phyloP scores from a whole-genome alignment of 73 alveolate species.

The Paraurostyla sp. region DNA sequence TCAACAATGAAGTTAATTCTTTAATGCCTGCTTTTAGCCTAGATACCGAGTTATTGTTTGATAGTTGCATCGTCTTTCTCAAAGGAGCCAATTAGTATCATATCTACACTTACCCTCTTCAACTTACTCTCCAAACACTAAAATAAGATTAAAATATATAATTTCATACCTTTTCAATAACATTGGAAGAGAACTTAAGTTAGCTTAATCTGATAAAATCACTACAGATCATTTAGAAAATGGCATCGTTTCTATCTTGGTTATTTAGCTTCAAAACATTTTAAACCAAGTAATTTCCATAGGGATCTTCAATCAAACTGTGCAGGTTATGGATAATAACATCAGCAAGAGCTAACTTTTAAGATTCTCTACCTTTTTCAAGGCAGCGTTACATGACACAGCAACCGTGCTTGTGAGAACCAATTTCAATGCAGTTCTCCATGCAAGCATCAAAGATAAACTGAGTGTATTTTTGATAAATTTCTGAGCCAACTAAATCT shows the following conservation, averaged over 20 bases:
- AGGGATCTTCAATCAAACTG: slow-evolving; percentile 78
- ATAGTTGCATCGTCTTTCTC: slow-evolving; percentile 13
- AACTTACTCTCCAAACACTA: slow-evolving; percentile 45
- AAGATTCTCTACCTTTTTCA: slow-evolving; percentile 71
- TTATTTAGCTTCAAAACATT: slow-evolving; percentile 63
- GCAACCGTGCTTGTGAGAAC: slow-evolving; percentile 93
- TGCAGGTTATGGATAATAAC: slow-evolving; percentile 68
- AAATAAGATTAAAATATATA: not conserved
- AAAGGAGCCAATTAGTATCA: not conserved
- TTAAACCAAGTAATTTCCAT: slow-evolving; percentile 91
- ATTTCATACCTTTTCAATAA: slow-evolving; percentile 64
- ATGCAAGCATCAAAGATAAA: slow-evolving; percentile 81
- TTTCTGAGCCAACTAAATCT: slow-evolving; percentile 32
- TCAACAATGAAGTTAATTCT: slow-evolving; percentile 22
- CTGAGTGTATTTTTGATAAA: not conserved
- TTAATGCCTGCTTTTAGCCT: not conserved
- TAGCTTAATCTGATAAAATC: slow-evolving; percentile 32
- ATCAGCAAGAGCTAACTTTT: slow-evolving; percentile 66
- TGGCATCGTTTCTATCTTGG: slow-evolving; percentile 5
- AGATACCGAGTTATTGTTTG: not conserved
- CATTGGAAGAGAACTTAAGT: slow-evolving; percentile 75
- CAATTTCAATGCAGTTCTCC: slow-evolving; percentile 70
- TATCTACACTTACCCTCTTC: not conserved
- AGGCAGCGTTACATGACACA: slow-evolving; percentile 89
- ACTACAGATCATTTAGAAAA: slow-evolving; percentile 28